Evolutionary conservation across 495 filamentous ascomycete species (phyloP), one percentile per base, ranked within the genome.

Genomic region (Aspergillus carlsbadensis): DNA sequence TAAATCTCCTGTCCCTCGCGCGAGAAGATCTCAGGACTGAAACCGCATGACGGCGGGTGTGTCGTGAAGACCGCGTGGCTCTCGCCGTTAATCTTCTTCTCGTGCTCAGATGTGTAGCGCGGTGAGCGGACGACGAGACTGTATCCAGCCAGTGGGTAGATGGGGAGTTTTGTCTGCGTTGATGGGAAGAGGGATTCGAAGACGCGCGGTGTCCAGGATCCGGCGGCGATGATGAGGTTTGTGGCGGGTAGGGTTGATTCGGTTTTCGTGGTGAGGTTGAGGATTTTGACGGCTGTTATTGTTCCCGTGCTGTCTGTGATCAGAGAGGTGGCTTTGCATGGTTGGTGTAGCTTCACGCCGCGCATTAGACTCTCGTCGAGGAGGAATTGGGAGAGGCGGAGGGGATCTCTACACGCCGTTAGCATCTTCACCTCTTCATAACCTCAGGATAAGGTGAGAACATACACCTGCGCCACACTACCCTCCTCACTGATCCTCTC

Each of bases 31-130:
- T 94, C 90, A 0, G 90, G 89, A 10, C 81, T 83, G 69, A 86
- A 90, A 0, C 78, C 82, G 22, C 70, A 71, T 5, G 62, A 59
- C 6, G 57, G 41, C 17, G 68, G 69, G 58, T 74, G 74, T 3
- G 82, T 82, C 0, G 86, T 85, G 70, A 90, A 92, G 5, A 92
- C 68, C 2, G 90, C 86, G 64, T 91, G 85, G 64, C 87, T 90
- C 14, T 62, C 53, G 10, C 71, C 70, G 0, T 57, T 34, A 40
- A 59, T 55, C 14, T 68, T 64, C 35, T 60, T 33, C 34, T 69
- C 65, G 35, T 65, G 52, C 13, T 65, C 60, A 13, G 59, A n/a
- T 26, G 70, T 58, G 66, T 77, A 86, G 17, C 78, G 72, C 17
- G 87, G 82, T 3, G 85, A 85, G 47, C 74, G 78, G 8, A 92